These are phyloP conservation scores for Penicillium brasilianum DNA, from an alignment of 2,329 filamentous ascomycete species.

Conservation along the genomic window DNA sequence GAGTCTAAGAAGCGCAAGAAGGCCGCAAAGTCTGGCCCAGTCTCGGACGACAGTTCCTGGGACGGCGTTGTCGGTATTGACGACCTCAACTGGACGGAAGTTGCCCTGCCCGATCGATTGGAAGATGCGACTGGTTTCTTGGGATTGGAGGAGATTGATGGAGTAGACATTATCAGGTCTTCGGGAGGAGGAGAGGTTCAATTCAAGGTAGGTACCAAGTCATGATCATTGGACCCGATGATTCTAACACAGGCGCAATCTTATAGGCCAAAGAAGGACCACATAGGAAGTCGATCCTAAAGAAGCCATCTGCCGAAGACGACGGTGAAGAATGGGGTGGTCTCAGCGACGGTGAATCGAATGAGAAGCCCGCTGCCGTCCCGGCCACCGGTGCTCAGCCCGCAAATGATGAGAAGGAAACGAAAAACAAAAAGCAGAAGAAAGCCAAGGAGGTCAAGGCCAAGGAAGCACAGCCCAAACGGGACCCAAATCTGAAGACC, in stretches of 20 bases:
- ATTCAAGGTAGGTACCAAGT: conserved; percentile 45
- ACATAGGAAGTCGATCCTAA: conserved; percentile 40
- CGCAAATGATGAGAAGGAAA: conserved; percentile 29
- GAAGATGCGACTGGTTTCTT: conserved; percentile 94
- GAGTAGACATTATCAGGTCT: conserved; percentile 78
- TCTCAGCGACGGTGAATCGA: conserved; percentile 60
- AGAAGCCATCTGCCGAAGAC: conserved; percentile 31
- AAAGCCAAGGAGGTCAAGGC: conserved; percentile 31
- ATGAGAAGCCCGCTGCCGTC: conserved; percentile 23
- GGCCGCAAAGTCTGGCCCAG: conserved; percentile 24
- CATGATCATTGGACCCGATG: not conserved
- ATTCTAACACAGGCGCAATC: not conserved
- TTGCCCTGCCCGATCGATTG: conserved; percentile 73
- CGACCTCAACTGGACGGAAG: conserved; percentile 66
- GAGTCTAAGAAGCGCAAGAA: conserved; percentile 46
- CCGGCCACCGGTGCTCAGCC: conserved; percentile 20
- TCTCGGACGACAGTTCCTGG: conserved; percentile 27
- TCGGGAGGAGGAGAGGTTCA: conserved; percentile 58
- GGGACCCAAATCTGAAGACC: conserved; percentile 39
- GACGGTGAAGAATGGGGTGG: conserved; percentile 68
- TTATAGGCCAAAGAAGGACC: conserved; percentile 43
- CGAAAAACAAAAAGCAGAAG: conserved; percentile 26
- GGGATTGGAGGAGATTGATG: conserved; percentile 88
- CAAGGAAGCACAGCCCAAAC: conserved; percentile 40
- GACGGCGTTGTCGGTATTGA: conserved; percentile 50